These are phyloP conservation scores for Lactarius sanguifluus DNA, from an alignment of 768 basidiomycete species.

Conservation along the genomic window DNA sequence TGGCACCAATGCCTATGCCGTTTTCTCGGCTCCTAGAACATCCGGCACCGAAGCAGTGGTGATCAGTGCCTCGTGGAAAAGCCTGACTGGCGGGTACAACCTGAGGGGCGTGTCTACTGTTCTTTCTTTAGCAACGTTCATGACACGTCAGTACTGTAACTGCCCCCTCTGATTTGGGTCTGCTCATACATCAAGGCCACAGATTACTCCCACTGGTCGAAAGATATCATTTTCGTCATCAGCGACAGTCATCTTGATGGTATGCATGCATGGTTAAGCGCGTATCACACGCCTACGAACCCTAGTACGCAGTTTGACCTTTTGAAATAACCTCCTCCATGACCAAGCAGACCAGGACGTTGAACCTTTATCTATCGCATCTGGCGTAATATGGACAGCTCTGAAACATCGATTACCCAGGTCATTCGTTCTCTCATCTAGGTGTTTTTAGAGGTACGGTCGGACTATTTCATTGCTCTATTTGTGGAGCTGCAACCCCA, in stretches of 20 bases:
- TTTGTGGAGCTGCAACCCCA: neutral
- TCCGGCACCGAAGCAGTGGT: constrained; percentile 93
- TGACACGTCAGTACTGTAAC: constrained; percentile 60
- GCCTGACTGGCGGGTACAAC: constrained; percentile 67
- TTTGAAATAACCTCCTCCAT: neutral
- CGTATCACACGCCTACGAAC: constrained; percentile 73
- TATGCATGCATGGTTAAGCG: constrained; percentile 87
- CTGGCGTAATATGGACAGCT: constrained; percentile 95
- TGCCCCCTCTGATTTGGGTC: constrained; percentile 2
- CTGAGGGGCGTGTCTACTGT: constrained; percentile 85
- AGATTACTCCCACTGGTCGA: constrained; percentile 93
- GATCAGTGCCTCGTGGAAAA: constrained; percentile 88
- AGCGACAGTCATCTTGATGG: constrained; percentile 89
- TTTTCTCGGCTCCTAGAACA: constrained; percentile 81
- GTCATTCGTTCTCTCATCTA: constrained; percentile 94
- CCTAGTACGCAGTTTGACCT: constrained; percentile 50
- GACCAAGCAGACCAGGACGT: constrained; percentile 56
- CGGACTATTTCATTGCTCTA: neutral
- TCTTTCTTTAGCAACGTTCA: constrained; percentile 76
- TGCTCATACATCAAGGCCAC: constrained; percentile 7
- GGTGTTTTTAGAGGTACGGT: constrained; percentile 89
- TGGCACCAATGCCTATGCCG: constrained; percentile 82
- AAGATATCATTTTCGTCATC: constrained; percentile 87
- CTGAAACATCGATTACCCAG: constrained; percentile 93
- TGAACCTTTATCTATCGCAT: constrained; percentile 60